These are phyloP conservation scores for Yarrowia sp. DNA, from an alignment of 805 yeast genomes.

Conservation along the genomic window DNA sequence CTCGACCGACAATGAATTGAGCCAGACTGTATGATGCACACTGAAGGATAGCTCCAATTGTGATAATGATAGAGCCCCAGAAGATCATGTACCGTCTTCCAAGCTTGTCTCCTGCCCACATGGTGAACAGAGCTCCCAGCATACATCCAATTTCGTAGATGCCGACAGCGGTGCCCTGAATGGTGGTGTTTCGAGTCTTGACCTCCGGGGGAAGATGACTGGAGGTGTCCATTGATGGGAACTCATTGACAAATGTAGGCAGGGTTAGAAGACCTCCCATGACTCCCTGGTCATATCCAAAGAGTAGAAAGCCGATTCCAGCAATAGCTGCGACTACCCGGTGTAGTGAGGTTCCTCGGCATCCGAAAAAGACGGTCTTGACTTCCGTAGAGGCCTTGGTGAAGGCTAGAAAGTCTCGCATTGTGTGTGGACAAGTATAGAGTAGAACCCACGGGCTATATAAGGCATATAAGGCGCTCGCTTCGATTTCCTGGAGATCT, in stretches of 20 bases:
- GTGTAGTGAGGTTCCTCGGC: constrained; percentile 29
- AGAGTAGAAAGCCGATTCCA: constrained; percentile 44
- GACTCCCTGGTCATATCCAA: constrained; percentile 75
- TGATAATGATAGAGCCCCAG: constrained; percentile 54
- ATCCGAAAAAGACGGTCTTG: constrained; percentile 28
- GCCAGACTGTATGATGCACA: constrained; percentile 51
- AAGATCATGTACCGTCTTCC: constrained; percentile 69
- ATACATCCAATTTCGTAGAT: constrained; percentile 61
- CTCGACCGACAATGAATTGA: constrained; percentile 73
- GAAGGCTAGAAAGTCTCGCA: constrained; percentile 3
- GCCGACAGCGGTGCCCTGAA: constrained; percentile 11
- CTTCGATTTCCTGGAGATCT: neutral
- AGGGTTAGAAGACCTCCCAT: constrained; percentile 73
- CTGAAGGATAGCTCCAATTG: constrained; percentile 63
- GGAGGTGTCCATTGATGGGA: constrained; percentile 30
- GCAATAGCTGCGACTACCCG: constrained; percentile 32
- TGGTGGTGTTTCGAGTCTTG: constrained; percentile 8
- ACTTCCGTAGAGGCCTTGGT: constrained; percentile 5
- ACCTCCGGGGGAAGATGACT: neutral
- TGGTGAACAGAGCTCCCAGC: constrained; percentile 27
- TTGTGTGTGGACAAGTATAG: neutral
- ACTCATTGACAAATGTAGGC: constrained; percentile 34
- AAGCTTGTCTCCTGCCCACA: constrained; percentile 50
- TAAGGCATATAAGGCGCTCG: neutral
- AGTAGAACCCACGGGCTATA: neutral